These are phyloP conservation scores for Durotheca rogersii DNA, from an alignment of 495 filamentous ascomycete species.

Conservation along the genomic window DNA sequence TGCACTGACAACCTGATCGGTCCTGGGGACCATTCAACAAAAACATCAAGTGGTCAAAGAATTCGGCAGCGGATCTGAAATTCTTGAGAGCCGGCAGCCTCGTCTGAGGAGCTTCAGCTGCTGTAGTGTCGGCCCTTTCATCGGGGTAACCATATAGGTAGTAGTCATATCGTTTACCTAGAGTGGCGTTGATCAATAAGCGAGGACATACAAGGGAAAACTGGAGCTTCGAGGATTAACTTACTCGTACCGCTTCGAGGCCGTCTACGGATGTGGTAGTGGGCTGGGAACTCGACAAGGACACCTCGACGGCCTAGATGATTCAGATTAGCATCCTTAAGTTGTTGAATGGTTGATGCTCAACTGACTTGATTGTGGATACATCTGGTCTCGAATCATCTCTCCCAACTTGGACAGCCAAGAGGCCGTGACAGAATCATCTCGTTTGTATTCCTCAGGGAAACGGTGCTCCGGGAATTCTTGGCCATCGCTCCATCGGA, in stretches of 20 bases:
- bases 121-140: constrained; percentile 10
- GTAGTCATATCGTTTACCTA: constrained; percentile 34
- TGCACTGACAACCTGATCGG: constrained; percentile 39
- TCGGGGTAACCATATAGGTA: constrained; percentile 47
- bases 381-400: constrained; percentile 4
- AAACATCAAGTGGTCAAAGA: constrained; percentile 45
- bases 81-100: constrained; percentile 9
- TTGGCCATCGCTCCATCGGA: constrained; percentile 4
- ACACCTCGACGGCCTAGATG: neutral
- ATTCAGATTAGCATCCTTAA: constrained; percentile 5
- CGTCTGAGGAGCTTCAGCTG: neutral
- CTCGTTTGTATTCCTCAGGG: neutral
- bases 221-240: neutral
- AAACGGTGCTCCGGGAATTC: neutral
- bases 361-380: constrained; percentile 13
- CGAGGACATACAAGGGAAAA: neutral
- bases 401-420: constrained; percentile 9
- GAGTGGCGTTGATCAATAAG: neutral
- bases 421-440: neutral
- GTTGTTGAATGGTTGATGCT: neutral
- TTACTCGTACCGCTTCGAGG: neutral
- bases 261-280: constrained; percentile 12
- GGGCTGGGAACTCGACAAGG: constrained; percentile 1
- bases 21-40: constrained; percentile 37
- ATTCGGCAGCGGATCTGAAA: constrained; percentile 45